Evolutionary conservation across 148 eudicot genomes (phyloP), one percentile per base, ranked within the genome.

Genomic region (Heliamphora exappendiculata): DNA sequence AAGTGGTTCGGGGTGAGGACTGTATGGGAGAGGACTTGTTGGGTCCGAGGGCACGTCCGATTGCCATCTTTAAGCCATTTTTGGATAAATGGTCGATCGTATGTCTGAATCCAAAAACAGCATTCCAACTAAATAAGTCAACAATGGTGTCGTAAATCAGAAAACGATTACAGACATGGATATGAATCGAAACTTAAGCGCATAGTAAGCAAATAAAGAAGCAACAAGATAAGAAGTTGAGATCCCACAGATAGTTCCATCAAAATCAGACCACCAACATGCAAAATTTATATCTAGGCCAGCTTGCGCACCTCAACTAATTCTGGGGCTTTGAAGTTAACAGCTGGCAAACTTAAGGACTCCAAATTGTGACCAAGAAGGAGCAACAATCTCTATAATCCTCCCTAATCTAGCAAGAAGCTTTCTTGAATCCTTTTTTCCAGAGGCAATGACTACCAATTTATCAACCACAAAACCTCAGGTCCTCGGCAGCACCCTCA

Each of bases 11-110:
- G 93, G 16, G 89, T 87, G 20, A 94, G 90, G 67, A 82, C 59
- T 13, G 90, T 84, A 75, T 94, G 93, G 14, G 95, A 88, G 4
- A 94, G 93, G n/a, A 94, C 93, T 80, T 92, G 97, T 39, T 92
- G 91, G 6, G 95, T 94, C 28, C 72, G 67, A 24, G 98, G 98
- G 81, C 98, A 94, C 9, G 88, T 79, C 74, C 89, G 79, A 36
- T 92, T 82, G 71, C 98, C 98, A 53, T 90, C 73, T 78, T 92
- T 92, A 72, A 94, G 82, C 97, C 97, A 94, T 76, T 84, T 89
- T 76, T 87, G 89, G 41, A 94, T 92, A 79, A 80, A 89, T 16
- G 87, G 74, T 75, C 97, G 81, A 75, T 94, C 97, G 68, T 86
- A 94, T 28, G 96, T 94, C 98, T 94, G 93, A 55, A 58, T 68